A percentile compares a stretch with the other conserved stretches of the same genome.
Conservation (phyloP, 2,329 filamentous ascomycete genomes). For the Ceratocystis albifundus region DNA sequence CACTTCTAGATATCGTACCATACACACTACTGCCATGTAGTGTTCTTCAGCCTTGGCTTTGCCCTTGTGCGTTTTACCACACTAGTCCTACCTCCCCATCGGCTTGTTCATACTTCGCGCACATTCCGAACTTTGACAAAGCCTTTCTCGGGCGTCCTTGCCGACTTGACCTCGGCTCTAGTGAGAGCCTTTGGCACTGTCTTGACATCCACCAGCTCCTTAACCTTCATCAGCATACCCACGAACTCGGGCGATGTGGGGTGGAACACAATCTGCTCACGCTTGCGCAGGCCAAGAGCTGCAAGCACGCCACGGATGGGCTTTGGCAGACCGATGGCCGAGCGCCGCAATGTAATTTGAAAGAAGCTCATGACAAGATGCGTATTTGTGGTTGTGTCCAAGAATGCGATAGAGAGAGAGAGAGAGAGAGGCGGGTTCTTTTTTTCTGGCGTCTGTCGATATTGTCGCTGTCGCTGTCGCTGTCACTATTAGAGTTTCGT, state of each 20-base stretch:
- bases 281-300: constrained; percentile 73
- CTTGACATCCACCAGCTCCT: constrained; percentile 74
- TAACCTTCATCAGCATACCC: constrained; percentile 86
- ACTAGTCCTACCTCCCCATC: constrained; percentile 23
- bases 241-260: constrained; percentile 69
- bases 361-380: constrained; percentile 58
- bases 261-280: constrained; percentile 80
- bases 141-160: constrained; percentile 63
- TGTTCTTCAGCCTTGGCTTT: constrained; percentile 8
- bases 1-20: constrained; percentile 27
- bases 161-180: constrained; percentile 55
- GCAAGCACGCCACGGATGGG: constrained; percentile 70
- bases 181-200: constrained; percentile 59
- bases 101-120: constrained; percentile 12
- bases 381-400: constrained; percentile 14
- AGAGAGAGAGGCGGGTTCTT: background rate
- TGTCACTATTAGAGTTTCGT: background rate
- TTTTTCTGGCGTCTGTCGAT: background rate
- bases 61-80: constrained; percentile 20
- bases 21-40: constrained; percentile 25
- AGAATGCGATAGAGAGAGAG: too few species aligned
- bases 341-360: constrained; percentile 81
- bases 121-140: constrained; percentile 62
- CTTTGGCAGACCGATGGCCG: constrained; percentile 74
- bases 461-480: background rate